These are phyloP conservation scores for Xerocomus amazonicus DNA, from an alignment of 1,284 basidiomycete genomes.

Conservation along the genomic window DNA sequence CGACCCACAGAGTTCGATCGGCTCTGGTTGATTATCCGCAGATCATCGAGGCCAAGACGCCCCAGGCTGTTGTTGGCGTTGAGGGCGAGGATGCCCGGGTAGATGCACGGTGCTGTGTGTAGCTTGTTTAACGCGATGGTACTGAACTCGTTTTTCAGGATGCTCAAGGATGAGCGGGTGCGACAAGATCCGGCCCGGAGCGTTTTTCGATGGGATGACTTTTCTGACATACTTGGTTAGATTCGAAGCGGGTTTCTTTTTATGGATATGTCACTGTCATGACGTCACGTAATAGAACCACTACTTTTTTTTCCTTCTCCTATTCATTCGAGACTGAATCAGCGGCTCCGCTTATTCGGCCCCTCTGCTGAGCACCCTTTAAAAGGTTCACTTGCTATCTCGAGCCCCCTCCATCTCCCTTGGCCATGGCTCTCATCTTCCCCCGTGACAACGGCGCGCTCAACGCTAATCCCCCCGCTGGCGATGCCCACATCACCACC, in stretches of 20 bases:
- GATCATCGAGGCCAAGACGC: constrained; percentile 93
- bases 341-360: constrained; percentile 10
- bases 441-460: constrained; percentile 22
- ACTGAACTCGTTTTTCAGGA: constrained; percentile 35
- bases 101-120: constrained; percentile 65
- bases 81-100: constrained; percentile 90
- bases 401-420: background rate
- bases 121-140: too few species aligned
- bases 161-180: constrained; percentile 71
- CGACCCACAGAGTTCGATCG: background rate
- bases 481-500: constrained; percentile 38
- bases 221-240: background rate
- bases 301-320: constrained; percentile 14
- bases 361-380: constrained; percentile 6
- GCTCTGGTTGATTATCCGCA: constrained; percentile 31
- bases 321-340: constrained; percentile 16
- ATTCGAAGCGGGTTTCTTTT: constrained; percentile 10
- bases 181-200: constrained; percentile 49
- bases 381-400: constrained; percentile 6
- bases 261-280: constrained; percentile 17
- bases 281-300: constrained; percentile 21
- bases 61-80: constrained; percentile 79
- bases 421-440: constrained; percentile 15
- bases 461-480: constrained; percentile 37
- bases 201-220: constrained; percentile 42